These are phyloP conservation scores for Sphaerulina musiva DNA, from an alignment of 2,329 filamentous ascomycete genomes.

Conservation along the genomic window DNA sequence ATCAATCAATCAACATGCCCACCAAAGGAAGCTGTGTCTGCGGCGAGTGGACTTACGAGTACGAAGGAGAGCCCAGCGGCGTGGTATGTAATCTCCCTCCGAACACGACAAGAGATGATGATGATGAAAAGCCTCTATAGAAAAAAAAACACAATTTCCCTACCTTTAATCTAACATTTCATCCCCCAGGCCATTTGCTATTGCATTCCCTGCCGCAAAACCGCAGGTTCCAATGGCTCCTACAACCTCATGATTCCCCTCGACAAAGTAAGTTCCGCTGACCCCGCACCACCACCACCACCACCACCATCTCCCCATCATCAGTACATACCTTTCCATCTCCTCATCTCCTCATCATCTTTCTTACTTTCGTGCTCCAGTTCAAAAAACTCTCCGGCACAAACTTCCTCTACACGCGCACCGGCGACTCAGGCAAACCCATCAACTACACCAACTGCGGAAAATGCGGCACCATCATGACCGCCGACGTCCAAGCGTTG, in stretches of 20 bases:
- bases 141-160: background rate
- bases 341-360: background rate
- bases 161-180: no score
- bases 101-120: background rate
- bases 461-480: conserved; percentile 29
- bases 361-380: conserved; percentile 4
- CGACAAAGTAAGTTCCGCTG: conserved; percentile 18
- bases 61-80: conserved; percentile 28
- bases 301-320: no score
- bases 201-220: conserved; percentile 32
- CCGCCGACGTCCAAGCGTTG: conserved; percentile 24
- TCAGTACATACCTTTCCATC: no score
- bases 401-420: conserved; percentile 23
- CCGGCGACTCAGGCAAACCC: conserved; percentile 30
- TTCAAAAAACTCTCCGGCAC: conserved; percentile 30
- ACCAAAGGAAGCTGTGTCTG: conserved; percentile 28
- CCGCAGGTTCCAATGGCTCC: conserved; percentile 29
- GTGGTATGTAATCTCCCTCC: conserved; percentile 17
- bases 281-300: no score
- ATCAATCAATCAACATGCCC: conserved; percentile 10
- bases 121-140: background rate
- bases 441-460: conserved; percentile 30
- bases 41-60: conserved; percentile 34
- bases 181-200: conserved; percentile 25
- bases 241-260: conserved; percentile 28